Evolutionary conservation across 2,329 filamentous ascomycete genomes (phyloP), one percentile per base, ranked within the genome.

Genomic region (Dothistroma pini): DNA sequence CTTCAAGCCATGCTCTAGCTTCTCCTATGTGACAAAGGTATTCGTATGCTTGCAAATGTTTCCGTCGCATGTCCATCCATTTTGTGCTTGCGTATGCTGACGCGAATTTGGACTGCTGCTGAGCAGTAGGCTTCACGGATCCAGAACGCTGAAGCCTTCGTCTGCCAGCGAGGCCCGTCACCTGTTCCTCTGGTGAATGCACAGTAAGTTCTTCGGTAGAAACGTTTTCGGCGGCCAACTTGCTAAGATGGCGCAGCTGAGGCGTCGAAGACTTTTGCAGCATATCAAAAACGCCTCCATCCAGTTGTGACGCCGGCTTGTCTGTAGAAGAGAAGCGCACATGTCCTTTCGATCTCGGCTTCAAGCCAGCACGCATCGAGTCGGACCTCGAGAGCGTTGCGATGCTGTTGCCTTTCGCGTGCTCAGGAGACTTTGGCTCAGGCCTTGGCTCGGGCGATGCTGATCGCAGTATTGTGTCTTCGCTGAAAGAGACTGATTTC

Each of bases 31-130:
- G 95, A 74, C 95, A 99, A 41, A 99, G 88, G 74, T 99, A 99
- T 75, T 99, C 95, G 73, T 99, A 99, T 7, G 95, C 95, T 75
- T 96, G 91, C 57, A 99, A 79, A 71, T 97, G 97, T 74, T 97
- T 93, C 29, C 95, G 86, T 74, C 99, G 93, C 74, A 96, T 95
- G 75, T 99, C 95, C 93, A 99, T 99, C 95, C 95, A 99, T 74
- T 93, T 96, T 87, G 65, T 90, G 86, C 88, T 92, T 95, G 68
- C 67, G 57, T 67, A 75, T 63, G 69, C 72, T 22, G 69, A 75
- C 29, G 68, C 67, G 59, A 75, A 75, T 47, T 66, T 55, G 10
- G 67, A 69, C 54, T 71, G 63, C 41, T 64, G 19, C 78, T 78
- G 67, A 83, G 86, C 64, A 84, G 84, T 57, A 77, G 78, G 56